Evolutionary conservation across 108 stramenopile species (phyloP), one percentile per base, ranked within the genome.

Genomic region (Cyclostephanos tholiformis): DNA sequence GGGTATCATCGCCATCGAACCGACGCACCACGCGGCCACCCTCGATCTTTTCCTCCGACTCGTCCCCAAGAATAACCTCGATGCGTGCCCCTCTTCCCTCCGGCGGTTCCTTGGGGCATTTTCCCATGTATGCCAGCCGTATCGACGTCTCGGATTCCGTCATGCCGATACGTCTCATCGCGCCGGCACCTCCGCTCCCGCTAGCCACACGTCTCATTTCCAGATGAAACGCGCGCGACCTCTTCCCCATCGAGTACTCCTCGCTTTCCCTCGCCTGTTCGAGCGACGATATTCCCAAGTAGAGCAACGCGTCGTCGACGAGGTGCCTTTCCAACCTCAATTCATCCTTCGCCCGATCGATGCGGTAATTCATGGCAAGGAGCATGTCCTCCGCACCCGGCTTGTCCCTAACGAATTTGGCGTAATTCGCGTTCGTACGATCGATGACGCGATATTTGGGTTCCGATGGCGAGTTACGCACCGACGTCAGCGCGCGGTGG

Each of bases 1-100:
- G 65, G 9, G 78, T 86, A 71, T 95, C 94, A 70, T 95, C 94
- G 11, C 86, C 90, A 58, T 95, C 94, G 74, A 95, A 95, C 22
- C 86, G 76, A 10, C 93, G 84, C 12, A 60, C 52, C 32, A 69
- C 63, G 6, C 51, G 48, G 43, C 78, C 79, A 19, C 79, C 79
- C 22, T 70, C 69, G 65, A 80, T 80, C 23, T 64, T 68, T 16
- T 77, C 80, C 30, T 36, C 65, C 58, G 26, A 29, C 61, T 77
- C 75, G 68, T 92, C 72, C 12, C 79, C 75, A 44, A 90, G 41
- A 58, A 39, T 44, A 2, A 87, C 77, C 64, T 80, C 57, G 56
- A 88, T 66, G 6, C 79, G 59, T 11, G 87, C 84, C 0, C 89
- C 86, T 10, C 75, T 72, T 43, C 91, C 89, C 44, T 65, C 82